These are phyloP conservation scores for Thelonectria olida DNA, from an alignment of 2,329 filamentous ascomycete species.

Conservation along the genomic window DNA sequence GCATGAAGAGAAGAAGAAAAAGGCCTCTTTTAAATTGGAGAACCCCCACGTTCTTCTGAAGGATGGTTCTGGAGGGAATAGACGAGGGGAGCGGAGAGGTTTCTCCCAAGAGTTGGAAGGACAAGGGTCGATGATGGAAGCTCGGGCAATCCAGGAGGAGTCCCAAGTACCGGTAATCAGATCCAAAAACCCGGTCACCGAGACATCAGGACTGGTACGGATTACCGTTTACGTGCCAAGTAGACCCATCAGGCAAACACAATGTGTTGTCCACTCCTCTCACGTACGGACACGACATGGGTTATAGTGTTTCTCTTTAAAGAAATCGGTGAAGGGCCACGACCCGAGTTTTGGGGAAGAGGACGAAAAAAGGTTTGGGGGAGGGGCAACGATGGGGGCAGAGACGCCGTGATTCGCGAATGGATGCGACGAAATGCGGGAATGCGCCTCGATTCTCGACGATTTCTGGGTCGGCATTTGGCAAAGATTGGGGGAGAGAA, in stretches of 20 bases:
- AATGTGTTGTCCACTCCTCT: too few species aligned
- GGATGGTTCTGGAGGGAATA: not conserved
- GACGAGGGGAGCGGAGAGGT: not conserved
- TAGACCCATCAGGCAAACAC: too few species aligned
- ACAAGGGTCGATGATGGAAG: too few species aligned
- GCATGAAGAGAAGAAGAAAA: not conserved
- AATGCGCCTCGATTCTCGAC: not conserved
- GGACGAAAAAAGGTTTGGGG: slow-evolving; percentile 18
- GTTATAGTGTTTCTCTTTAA: too few species aligned
- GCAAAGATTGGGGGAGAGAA: slow-evolving; percentile 27
- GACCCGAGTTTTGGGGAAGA: too few species aligned
- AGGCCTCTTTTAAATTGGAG: not conserved
- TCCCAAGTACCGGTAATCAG: too few species aligned
- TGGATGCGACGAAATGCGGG: not conserved
- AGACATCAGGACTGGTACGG: not conserved
- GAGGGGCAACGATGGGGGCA: slow-evolving; percentile 20
- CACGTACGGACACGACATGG: too few species aligned
- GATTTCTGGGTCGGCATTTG: slow-evolving; percentile 8
- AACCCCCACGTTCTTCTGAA: not conserved
- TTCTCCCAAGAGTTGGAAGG: too few species aligned
- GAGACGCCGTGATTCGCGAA: not conserved
- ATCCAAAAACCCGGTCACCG: slow-evolving; percentile 4
- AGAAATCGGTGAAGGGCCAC: too few species aligned
- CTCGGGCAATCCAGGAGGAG: too few species aligned
- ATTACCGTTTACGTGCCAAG: too few species aligned